Base-by-base conservation (phyloP, 1,284 basidiomycete species). In the Marasmius fiardii region DNA sequence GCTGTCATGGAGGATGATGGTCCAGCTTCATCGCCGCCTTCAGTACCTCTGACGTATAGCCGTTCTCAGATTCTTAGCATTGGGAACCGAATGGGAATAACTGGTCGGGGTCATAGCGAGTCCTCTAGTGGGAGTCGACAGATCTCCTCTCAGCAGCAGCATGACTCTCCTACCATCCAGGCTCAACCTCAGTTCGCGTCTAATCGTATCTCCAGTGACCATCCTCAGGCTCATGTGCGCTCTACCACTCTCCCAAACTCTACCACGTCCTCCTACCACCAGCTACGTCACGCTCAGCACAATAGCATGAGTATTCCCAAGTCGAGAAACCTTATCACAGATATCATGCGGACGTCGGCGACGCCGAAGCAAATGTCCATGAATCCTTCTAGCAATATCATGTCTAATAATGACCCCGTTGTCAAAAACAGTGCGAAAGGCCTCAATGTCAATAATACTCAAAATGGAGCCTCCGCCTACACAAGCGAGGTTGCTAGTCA, bases 291-390 rank as follows among this genome's bases (percentile, higher is more conserved):
- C 63, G 70, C 67, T 60, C 71, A 75, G 60, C 74, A 75, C 58
- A 77, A 63, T 59, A 77, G 74, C 60, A 72, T 77, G 71, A 79
- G 67, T 57, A 69, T 68, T 57, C 67, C 67, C 6, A 61, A 60
- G 48, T 44, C 60, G 26, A 54, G 60, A 53, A 57, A 59, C 43
- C 54, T 57, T 20, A 51, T 51, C 5, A 53, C 58, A 5, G 60
- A 61, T 41, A 55, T 55, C 39, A 51, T 55, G 44, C 60, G 58
- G 47, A 55, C 57, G 20, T 55, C 49, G 14, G 56, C 28, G 28
- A 10, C 28, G 51, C 60, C 43, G 18, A 56, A 60, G 35, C 58
- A 59, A 47, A 59, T 52, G 56, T 57, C 58, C 43, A 62, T 33
- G 43, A 63, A 52, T 56, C 60, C 56, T 59, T 64, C 54, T 51